phyloP scores from a whole-genome alignment of 2,329 filamentous ascomycete genomes.

The Biscogniauxia marginata region DNA sequence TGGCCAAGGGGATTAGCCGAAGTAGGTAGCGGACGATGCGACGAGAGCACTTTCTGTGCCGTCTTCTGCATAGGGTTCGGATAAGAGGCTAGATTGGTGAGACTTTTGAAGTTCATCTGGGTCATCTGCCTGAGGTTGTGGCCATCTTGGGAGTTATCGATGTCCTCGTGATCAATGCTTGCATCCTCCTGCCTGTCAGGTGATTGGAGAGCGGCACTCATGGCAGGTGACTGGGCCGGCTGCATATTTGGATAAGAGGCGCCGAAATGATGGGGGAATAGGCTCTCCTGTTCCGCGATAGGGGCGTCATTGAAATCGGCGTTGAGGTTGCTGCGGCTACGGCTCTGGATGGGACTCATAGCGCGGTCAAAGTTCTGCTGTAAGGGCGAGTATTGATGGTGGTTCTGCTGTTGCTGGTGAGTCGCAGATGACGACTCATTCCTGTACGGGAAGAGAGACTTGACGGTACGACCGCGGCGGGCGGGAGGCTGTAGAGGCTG shows the following conservation, averaged over 20 bases:
- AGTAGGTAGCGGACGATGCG: conserved; percentile 21
- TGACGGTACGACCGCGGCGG: conserved; percentile 48
- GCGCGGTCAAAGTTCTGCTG: conserved; percentile 56
- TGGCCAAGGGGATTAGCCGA: conserved; percentile 16
- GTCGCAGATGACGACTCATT: conserved; percentile 21
- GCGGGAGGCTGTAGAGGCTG: conserved; percentile 50
- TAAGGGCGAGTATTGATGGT: conserved; percentile 49
- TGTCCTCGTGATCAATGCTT: conserved; percentile 18
- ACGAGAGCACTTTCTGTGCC: conserved; percentile 47
- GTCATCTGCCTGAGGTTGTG: conserved; percentile 37
- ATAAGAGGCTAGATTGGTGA: conserved; percentile 55
- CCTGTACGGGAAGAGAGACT: conserved; percentile 38
- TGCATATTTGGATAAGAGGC: conserved; percentile 16
- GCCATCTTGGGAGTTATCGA: conserved; percentile 30
- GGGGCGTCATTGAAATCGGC: conserved; percentile 2
- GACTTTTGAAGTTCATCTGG: conserved; percentile 50
- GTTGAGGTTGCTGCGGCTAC: background rate
- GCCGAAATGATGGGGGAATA: background rate
- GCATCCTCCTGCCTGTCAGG: conserved; percentile 7
- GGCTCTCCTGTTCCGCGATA: conserved; percentile 4
- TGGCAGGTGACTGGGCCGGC: conserved; percentile 23
- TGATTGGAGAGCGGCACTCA: conserved; percentile 8
- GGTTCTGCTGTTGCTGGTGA: conserved; percentile 22
- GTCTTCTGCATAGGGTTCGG: conserved; percentile 53
- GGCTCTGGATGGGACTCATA: conserved; percentile 37